Evolutionary conservation across 352 stramenopile species (phyloP).

Genomic region (Phytophthora citrophthora): DNA sequence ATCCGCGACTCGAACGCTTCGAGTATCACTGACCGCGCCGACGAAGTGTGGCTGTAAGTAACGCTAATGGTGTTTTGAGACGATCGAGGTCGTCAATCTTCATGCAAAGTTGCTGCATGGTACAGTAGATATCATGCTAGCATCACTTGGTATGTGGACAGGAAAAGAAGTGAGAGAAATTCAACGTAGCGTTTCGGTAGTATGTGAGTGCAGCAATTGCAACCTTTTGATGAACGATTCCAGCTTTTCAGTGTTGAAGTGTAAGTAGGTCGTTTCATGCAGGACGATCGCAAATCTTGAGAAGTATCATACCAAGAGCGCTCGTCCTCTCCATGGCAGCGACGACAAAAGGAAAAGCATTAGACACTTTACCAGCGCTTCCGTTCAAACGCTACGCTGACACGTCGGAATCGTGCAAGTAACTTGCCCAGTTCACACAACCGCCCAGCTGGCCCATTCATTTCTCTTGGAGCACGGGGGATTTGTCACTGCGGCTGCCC

Average conservation of each 20-base stretch:
- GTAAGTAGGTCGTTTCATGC: conserved; percentile 1
- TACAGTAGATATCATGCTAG: conserved; percentile 3
- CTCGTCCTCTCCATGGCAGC: no score
- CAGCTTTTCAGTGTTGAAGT: conserved; percentile 6
- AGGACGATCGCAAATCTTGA: conserved; percentile 10
- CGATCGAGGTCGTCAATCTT: conserved; percentile 11
- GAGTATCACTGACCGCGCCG: conserved; percentile 44
- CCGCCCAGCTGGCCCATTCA: conserved; percentile 22
- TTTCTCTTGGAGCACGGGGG: conserved; percentile 27
- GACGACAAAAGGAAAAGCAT: neutral
- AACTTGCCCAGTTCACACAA: conserved; percentile 9
- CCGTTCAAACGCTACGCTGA: neutral
- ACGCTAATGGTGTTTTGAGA: conserved; percentile 7
- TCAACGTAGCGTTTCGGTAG: conserved; percentile 29
- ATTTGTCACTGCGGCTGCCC: conserved; percentile 15
- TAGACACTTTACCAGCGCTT: conserved; percentile 11
- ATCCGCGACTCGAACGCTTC: conserved; percentile 68
- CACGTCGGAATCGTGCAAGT: conserved; percentile 9
- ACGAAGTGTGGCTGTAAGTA: conserved; percentile 65
- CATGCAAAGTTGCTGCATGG: conserved; percentile 4
- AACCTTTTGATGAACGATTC: conserved; percentile 7
- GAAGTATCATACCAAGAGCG: neutral
- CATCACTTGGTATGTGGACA: conserved; percentile 15
- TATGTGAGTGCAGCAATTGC: conserved; percentile 4
- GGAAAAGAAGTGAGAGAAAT: conserved; percentile 26